Conservation (phyloP, 2,329 filamentous ascomycete genomes). For the Hymenoscyphus fructigenus region DNA sequence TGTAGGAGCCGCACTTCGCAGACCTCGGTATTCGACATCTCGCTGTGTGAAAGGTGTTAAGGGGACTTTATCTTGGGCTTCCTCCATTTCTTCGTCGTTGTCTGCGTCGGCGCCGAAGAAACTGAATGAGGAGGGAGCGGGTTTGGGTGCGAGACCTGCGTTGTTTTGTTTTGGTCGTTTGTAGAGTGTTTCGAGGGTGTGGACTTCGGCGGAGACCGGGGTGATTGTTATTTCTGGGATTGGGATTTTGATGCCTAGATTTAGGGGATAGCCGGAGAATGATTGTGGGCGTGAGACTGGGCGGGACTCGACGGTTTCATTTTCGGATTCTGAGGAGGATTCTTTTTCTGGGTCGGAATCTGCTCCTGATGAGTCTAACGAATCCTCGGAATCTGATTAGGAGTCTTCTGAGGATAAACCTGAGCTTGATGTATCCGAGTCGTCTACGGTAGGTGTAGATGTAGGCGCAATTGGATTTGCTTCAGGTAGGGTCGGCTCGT, state of each 20-base stretch:
- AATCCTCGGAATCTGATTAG: constrained; percentile 8
- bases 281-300: constrained; percentile 34
- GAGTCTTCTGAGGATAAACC: constrained; percentile 25
- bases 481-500: neutral
- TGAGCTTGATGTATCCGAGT: constrained; percentile 29
- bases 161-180: constrained; percentile 60
- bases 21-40: constrained; percentile 71
- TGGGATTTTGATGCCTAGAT: constrained; percentile 51
- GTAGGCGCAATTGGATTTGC: neutral
- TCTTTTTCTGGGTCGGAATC: constrained; percentile 15
- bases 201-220: constrained; percentile 50
- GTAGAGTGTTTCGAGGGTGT: constrained; percentile 90
- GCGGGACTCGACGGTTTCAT: constrained; percentile 21
- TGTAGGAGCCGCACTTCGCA: constrained; percentile 90
- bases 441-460: constrained; percentile 10
- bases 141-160: constrained; percentile 39
- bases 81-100: constrained; percentile 43
- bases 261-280: constrained; percentile 51
- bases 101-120: constrained; percentile 66
- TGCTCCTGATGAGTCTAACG: constrained; percentile 11
- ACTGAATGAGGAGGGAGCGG: constrained; percentile 64
- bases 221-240: constrained; percentile 39
- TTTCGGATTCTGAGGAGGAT: neutral
- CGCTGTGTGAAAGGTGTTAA: constrained; percentile 81
- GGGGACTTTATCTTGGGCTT: constrained; percentile 51